Base-by-base conservation (phyloP, 176 grass and related monocot genomes). In the Bothriochloa decipiens region DNA sequence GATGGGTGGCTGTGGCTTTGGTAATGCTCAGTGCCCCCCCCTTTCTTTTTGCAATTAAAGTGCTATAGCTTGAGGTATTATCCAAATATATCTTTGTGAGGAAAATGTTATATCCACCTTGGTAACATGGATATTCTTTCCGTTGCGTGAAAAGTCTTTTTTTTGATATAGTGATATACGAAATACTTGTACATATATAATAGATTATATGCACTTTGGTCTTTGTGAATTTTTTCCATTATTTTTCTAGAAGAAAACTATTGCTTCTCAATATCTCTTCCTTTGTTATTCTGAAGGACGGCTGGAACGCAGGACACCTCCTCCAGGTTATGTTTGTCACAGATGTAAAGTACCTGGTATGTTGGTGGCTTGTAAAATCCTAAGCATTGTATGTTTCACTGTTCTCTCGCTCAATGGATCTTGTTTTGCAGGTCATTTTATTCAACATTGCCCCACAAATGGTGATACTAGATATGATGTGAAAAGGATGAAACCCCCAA, bases 331-430 rank as follows among this genome's bases (percentile, higher is more conserved):
- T 87, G 90, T 99, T 74, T 99, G 97, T 86, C 91, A 99, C 46
- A 90, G 97, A 89, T 99, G 97, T 78, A 99, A 99, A 92, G 82
- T 94, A 50, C 88, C 93, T 82, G 97, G 97, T 99, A 99, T 76
- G 91, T 75, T 88, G 35, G 28, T 32, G 17, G 68, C 27, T 63
- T 57, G 28, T 79, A 57, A 69, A 81, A 36, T 75, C 16, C 81
- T 74, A 23, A 4, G 14, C 12, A 72, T 52, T 72, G 16, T 92
- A 42, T 58, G 16, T 79, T 84, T 65, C 64, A 20, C 37, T 63
- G 45, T 82, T 41, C 62, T 86, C 58, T 67, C 28, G 40, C 76
- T 85, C 29, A 63, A 18, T 35, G 35, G 39, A 68, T 72, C 25
- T 57, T 87, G 23, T 80, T 86, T 50, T 81, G 17, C 84, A 99